phyloP scores from a whole-genome alignment of 2,329 filamentous ascomycete genomes.

The Penicillium sp. region DNA sequence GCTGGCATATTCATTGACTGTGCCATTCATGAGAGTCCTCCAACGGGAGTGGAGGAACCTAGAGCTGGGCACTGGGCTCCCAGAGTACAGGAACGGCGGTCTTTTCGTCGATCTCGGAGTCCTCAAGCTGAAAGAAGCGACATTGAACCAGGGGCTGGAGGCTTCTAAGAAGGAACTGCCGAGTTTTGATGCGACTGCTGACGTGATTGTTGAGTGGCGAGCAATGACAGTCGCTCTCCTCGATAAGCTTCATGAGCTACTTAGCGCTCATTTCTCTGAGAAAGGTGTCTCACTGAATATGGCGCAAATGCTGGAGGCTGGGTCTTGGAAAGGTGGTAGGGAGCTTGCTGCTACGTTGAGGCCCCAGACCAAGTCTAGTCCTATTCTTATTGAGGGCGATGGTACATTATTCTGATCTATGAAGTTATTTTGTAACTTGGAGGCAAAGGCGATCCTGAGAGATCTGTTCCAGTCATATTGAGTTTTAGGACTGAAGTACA shows the following conservation, averaged over 20 bases:
- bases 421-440: not conserved
- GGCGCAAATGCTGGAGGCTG: slow-evolving; percentile 51
- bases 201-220: slow-evolving; percentile 63
- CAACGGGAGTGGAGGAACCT: slow-evolving; percentile 50
- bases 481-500: not conserved
- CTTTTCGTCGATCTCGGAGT: slow-evolving; percentile 59
- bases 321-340: slow-evolving; percentile 49
- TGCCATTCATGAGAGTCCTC: slow-evolving; percentile 54
- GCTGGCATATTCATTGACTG: slow-evolving; percentile 68
- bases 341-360: slow-evolving; percentile 34
- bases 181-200: slow-evolving; percentile 55
- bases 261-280: slow-evolving; percentile 40
- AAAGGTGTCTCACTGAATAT: slow-evolving; percentile 41
- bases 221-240: slow-evolving; percentile 58
- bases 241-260: slow-evolving; percentile 50
- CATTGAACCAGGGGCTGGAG: slow-evolving; percentile 42
- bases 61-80: slow-evolving; percentile 59
- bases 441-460: too few species aligned
- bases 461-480: not conserved
- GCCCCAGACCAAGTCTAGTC: slow-evolving; percentile 33
- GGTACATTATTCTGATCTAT: slow-evolving; percentile 35
- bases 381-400: slow-evolving; percentile 38
- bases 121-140: slow-evolving; percentile 47
- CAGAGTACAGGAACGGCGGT: slow-evolving; percentile 68
- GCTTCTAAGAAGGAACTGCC: slow-evolving; percentile 40